Base-by-base conservation (phyloP, 2,329 filamentous ascomycete genomes). In the Cytospora chrysosperma region DNA sequence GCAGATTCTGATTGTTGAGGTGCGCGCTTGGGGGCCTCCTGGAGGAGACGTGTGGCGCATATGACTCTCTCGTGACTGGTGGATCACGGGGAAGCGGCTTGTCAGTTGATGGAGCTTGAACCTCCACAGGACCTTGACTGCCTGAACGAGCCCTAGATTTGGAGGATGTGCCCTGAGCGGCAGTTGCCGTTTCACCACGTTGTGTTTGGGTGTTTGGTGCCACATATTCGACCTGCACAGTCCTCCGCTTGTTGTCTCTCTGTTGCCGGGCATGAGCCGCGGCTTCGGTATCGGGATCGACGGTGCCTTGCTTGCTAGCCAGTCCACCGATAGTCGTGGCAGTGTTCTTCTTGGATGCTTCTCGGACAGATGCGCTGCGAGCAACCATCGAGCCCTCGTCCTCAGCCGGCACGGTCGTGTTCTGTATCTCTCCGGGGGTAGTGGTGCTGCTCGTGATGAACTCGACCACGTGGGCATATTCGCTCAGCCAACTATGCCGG, bases 401-500 rank as follows among this genome's bases (percentile, higher is more conserved):
- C 37, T 84, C 81, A 0, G 79, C 74, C 26, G 86, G 81, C 12
- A 91, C 85, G 1, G 91, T 90, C 2, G 91, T 88, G 69, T 92
- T 91, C 69, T 92, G 88, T 69, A 96, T 93, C 70, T 98, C 93
- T 56, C 85, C 87, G 13, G 92, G 88, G 59, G 90, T 92, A 10
- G 94, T 97, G 5, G 93, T 96, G 73, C 89, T 94, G 77, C 95
- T 98, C 26, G 95, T 98, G 72, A 99, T 97, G 75, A 97, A 93
- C 72, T 93, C 92, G 56, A 99, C 94, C 56, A 98, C 89, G 73
- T 96, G 92, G n/a, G 93, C 90, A 74, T 95, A 99, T 74, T 98
- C 95, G 78, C 91, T 96, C 68, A 99, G 79, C 95, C 95, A 99
- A 78, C 95, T 99, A 77, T 99, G 95, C 59, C 95, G 88, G 54